phyloP scores from a whole-genome alignment of 352 stramenopile genomes.

The Globisporangium spiculum region DNA sequence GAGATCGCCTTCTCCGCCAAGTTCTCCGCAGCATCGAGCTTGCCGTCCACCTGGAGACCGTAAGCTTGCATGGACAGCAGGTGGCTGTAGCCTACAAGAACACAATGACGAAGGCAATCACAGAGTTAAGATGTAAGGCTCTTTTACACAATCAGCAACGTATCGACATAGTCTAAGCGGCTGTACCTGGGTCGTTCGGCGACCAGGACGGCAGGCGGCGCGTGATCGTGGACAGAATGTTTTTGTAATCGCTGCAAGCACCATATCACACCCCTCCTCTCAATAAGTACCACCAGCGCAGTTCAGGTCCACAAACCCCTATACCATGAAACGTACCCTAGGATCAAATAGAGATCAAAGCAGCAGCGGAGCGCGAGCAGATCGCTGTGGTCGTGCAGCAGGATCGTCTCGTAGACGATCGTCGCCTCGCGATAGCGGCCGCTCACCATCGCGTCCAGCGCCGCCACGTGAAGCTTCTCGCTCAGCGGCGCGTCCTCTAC shows the following conservation, averaged over 20 bases:
- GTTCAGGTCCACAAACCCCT: not conserved
- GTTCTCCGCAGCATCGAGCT: slow-evolving; percentile 61
- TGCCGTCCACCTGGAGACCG: slow-evolving; percentile 61
- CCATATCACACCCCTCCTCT: not conserved
- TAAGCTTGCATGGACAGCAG: slow-evolving; percentile 83
- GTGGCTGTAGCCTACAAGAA: slow-evolving; percentile 57
- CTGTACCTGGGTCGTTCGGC: slow-evolving; percentile 49
- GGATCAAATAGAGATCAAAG: slow-evolving; percentile 73
- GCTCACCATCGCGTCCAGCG: slow-evolving; percentile 64
- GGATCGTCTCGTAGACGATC: slow-evolving; percentile 77
- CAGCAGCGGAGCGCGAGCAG: slow-evolving; percentile 74
- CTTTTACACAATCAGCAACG: not conserved
- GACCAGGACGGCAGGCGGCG: slow-evolving; percentile 75
- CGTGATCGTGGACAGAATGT: slow-evolving; percentile 68
- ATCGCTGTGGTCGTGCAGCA: slow-evolving; percentile 62
- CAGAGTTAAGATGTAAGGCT: not conserved
- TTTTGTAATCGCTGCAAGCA: slow-evolving; percentile 62
- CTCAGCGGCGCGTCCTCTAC: slow-evolving; percentile 23
- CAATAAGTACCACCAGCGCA: not conserved
- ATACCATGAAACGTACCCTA: slow-evolving; percentile 43
- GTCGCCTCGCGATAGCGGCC: slow-evolving; percentile 68
- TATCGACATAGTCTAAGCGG: not conserved
- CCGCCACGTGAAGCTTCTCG: slow-evolving; percentile 75
- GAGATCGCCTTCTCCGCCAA: slow-evolving; percentile 79
- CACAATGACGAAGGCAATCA: no score